Base-by-base conservation (phyloP, 129 eudicot genomes). In the Mikania micrantha region DNA sequence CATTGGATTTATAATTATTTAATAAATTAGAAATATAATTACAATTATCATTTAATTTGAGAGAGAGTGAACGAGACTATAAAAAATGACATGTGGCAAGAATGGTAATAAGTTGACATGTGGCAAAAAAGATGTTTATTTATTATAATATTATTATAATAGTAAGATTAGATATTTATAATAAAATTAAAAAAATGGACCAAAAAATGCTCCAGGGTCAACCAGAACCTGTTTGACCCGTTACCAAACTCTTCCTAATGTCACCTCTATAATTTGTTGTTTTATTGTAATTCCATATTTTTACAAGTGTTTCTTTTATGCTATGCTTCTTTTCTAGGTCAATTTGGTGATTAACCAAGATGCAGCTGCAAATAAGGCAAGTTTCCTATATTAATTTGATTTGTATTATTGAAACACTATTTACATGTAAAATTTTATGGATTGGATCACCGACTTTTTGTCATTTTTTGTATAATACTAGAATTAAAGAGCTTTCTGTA, bases 281-380 rank as follows among this genome's bases (percentile, higher is more conserved):
- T 56, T 56, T 12, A 13, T 4, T 56, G 10, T 56, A 21, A 5
- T 56, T 27, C 16, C 62, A 56, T 56, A 13, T 27, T 20, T 56
- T 27, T 56, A 11, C 27, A 25, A 56, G 36, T 27, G 20, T 56
- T 25, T 13, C 17, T 10, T 56, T 48, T 48, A 24, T 48, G 25
- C 4, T 48, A 48, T 48, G 25, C 54, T 48, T 48, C 10, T 63
- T 25, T 48, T 63, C 11, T 36, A 50, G 53, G 70, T 73, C 10
- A 11, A 73, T 36, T n/a, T 64, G 64, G 34, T 64, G 71, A 24
- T 50, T 64, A 63, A 50, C 9, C 53, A 6, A 16, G 52, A 50
- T 25, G 71, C 31, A 63, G 42, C 42, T 70, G 31, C 57, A 40
- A 10, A 48, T 15, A 47, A 31, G 60, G 61, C 47, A 60, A 47